Evolutionary conservation across 257 asterid species (phyloP).

Genomic region (Salvia splendens): DNA sequence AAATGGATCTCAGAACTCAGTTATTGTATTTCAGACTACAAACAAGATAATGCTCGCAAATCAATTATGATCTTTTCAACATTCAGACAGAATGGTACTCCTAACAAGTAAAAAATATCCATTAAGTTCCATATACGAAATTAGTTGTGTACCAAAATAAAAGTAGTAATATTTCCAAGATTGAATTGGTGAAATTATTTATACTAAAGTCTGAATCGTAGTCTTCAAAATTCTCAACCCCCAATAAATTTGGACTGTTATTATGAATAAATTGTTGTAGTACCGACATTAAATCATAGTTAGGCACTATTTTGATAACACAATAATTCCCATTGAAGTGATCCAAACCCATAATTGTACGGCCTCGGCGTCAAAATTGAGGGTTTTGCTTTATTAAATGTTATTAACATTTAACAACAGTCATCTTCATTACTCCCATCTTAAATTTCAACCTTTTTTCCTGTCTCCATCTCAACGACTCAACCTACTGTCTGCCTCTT

Average conservation of each 20-base stretch:
- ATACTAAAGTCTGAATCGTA: no score
- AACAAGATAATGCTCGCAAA: no score
- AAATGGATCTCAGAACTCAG: no score
- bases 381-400: background rate
- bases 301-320: background rate
- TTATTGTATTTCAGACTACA: no score
- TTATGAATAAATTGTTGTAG: background rate
- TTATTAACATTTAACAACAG: background rate
- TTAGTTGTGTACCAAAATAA: no score
- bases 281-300: background rate
- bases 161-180: no score
- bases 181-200: no score
- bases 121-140: no score
- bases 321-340: constrained; percentile 7
- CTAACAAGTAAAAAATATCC: no score
- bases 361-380: constrained; percentile 11
- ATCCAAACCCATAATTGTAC: constrained; percentile 1
- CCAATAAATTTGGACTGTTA: background rate
- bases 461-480: constrained; percentile 65
- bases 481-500: constrained; percentile 51
- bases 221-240: background rate
- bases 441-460: constrained; percentile 44
- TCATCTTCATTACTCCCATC: constrained; percentile 30
- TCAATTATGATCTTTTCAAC: no score
- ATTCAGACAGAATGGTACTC: no score